Evolutionary conservation across 768 basidiomycete species (phyloP).

Genomic region (Lentinula sp.): DNA sequence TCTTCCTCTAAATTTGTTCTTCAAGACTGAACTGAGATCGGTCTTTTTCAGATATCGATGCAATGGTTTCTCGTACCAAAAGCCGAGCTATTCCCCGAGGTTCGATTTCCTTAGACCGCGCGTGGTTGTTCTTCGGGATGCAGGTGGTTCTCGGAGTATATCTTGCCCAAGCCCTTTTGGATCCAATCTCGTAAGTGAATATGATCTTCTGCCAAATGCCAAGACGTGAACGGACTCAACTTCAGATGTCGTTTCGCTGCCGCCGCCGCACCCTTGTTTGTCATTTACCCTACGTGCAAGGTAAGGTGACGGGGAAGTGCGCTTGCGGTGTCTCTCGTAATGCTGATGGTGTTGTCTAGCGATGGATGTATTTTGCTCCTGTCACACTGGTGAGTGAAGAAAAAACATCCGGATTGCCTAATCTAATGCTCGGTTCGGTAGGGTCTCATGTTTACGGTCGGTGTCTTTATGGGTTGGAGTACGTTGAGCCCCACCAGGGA

Average conservation of each 20-base stretch:
- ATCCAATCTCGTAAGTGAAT: constrained; percentile 1
- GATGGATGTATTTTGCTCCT: constrained; percentile 24
- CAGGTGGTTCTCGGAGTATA: constrained; percentile 2
- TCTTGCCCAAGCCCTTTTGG: constrained; percentile 4
- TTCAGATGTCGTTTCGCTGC: neutral
- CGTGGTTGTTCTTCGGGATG: constrained; percentile 6
- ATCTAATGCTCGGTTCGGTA: constrained; percentile 5
- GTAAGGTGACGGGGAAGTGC: constrained; percentile 3
- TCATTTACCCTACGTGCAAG: constrained; percentile 29
- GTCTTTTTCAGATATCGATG: neutral
- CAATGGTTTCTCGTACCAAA: constrained; percentile 4
- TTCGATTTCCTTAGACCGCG: constrained; percentile 5
- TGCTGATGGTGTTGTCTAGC: constrained; percentile 10
- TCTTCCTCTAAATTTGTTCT: neutral
- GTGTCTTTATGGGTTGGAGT: constrained; percentile 26
- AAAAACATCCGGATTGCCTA: neutral
- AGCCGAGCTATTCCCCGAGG: constrained; percentile 6
- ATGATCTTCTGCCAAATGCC: too few relatives aligned
- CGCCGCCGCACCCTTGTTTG: constrained; percentile 16
- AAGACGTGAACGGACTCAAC: neutral
- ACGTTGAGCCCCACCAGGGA: constrained; percentile 16
- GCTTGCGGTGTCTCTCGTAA: too few relatives aligned
- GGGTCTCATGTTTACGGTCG: constrained; percentile 26
- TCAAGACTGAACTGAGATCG: neutral
- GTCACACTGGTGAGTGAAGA: constrained; percentile 18